These are phyloP conservation scores for Sanghuangporus weigelae DNA, from an alignment of 1,284 basidiomycete species.

Conservation along the genomic window DNA sequence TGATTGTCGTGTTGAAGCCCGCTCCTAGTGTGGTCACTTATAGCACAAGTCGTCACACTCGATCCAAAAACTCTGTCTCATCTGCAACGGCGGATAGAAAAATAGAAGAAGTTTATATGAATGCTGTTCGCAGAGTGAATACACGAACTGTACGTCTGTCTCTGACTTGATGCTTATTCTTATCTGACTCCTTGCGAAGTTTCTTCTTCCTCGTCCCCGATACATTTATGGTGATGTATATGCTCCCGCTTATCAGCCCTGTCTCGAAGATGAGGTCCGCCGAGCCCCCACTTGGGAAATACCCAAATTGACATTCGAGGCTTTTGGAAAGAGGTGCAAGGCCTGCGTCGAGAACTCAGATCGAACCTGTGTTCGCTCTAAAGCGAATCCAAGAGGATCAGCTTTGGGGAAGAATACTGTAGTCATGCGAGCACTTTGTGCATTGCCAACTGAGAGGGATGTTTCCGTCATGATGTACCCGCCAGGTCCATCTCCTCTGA, in stretches of 20 bases:
- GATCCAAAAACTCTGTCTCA: background rate
- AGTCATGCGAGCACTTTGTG: too few relatives aligned
- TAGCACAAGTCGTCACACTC: too few relatives aligned
- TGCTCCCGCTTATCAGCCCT: background rate
- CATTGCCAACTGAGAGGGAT: too few relatives aligned
- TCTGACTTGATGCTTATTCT: background rate
- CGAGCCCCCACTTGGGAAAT: background rate
- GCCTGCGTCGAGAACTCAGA: background rate
- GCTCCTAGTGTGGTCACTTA: too few relatives aligned
- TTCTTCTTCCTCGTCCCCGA: background rate
- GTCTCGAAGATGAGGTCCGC: too few relatives aligned
- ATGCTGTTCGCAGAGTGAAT: too few relatives aligned
- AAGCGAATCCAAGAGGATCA: too few relatives aligned
- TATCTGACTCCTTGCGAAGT: background rate
- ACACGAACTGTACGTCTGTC: background rate
- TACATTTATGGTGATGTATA: background rate
- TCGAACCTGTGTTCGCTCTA: too few relatives aligned
- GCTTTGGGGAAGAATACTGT: too few relatives aligned
- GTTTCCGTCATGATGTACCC: background rate
- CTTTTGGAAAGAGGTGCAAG: background rate
- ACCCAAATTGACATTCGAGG: background rate
- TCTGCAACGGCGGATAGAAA: background rate
- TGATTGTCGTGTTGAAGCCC: too few relatives aligned
- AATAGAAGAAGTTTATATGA: background rate
- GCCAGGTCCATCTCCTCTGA: too few relatives aligned